Evolutionary conservation across 2,329 filamentous ascomycete genomes (phyloP).

Genomic region (Penicillium sp.): DNA sequence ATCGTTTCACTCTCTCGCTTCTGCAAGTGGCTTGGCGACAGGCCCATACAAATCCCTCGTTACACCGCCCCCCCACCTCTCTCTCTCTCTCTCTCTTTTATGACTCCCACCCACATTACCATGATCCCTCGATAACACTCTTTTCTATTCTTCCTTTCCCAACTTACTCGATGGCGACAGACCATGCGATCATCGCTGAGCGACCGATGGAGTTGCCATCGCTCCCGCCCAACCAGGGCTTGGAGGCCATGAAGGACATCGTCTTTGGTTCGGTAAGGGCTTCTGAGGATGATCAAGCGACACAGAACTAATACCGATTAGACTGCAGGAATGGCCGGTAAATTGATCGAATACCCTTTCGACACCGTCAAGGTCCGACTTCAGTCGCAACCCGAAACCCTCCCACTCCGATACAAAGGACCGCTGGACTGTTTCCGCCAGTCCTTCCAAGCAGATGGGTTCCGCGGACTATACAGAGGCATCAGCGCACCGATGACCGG

Average conservation of each 20-base stretch:
- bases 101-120: slow-evolving; percentile 2
- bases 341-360: slow-evolving; percentile 98
- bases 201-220: slow-evolving; percentile 43
- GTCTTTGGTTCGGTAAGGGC: slow-evolving; percentile 77
- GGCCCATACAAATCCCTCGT: slow-evolving; percentile 23
- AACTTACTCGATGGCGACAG: slow-evolving; percentile 38
- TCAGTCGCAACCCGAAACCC: slow-evolving; percentile 87
- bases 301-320: slow-evolving; percentile 30
- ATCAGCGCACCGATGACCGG: slow-evolving; percentile 89
- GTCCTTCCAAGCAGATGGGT: slow-evolving; percentile 76
- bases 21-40: slow-evolving; percentile 15
- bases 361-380: slow-evolving; percentile 97
- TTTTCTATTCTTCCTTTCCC: slow-evolving; percentile 14
- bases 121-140: slow-evolving; percentile 25
- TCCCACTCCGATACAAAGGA: slow-evolving; percentile 79
- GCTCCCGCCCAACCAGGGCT: slow-evolving; percentile 49
- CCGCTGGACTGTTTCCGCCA: slow-evolving; percentile 93
- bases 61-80: slow-evolving; percentile 11
- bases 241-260: slow-evolving; percentile 81
- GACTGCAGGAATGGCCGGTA: slow-evolving; percentile 81
- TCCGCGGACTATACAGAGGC: slow-evolving; percentile 82
- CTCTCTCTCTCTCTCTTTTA: neutral
- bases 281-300: neutral
- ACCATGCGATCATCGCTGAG: slow-evolving; percentile 41
- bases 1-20: slow-evolving; percentile 5